Base-by-base conservation (phyloP, 129 eudicot species). In the Lactuca saligna region DNA sequence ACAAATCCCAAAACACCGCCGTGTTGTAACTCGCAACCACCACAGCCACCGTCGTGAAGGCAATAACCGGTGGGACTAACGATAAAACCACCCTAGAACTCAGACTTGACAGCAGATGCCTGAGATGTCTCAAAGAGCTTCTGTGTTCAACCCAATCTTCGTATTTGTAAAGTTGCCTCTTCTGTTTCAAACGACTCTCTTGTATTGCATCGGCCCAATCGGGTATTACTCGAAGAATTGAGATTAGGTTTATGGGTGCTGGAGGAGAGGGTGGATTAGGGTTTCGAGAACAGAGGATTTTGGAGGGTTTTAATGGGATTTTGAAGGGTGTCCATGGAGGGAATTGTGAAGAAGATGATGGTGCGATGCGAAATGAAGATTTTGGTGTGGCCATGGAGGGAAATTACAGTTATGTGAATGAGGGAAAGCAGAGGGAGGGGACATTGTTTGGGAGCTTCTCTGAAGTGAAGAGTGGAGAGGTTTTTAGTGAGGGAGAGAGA, bases 1-100 rank as follows among this genome's bases (percentile, higher is more conserved):
- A 80, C 89, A 74, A 78, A 44, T 94, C 71, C 80, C 85, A 33
- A 33, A 38, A 57, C 54, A 94, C 97, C 2, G 93, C 97, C 0
- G 99, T 60, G 66, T 94, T 94, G 48, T 94, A 94, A 68, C 82
- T 75, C 34, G 99, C 95, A 4, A 94, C 62, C 33, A 85, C 10
- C 59, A 80, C 81, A 2, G 99, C 97, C 37, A 94, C 88, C 1
- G 87, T 73, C 0, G 99, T 94, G 66, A 94, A 94, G 0, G 82
- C 91, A 17, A 84, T 54, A 17, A 94, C 99, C 4, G 99, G 99
- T 0, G 99, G 99, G 7, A 94, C 77, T 57, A 94, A 71, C 2
- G 99, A 94, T 17, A 94, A 41, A 55, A 94, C 74, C 63, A 94
- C 99, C 82, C 99, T 76, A 3, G 99, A 94, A 53, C 78, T 83